phyloP scores from a whole-genome alignment of 2,329 filamentous ascomycete species.

The Phyllosticta citribraziliensis region DNA sequence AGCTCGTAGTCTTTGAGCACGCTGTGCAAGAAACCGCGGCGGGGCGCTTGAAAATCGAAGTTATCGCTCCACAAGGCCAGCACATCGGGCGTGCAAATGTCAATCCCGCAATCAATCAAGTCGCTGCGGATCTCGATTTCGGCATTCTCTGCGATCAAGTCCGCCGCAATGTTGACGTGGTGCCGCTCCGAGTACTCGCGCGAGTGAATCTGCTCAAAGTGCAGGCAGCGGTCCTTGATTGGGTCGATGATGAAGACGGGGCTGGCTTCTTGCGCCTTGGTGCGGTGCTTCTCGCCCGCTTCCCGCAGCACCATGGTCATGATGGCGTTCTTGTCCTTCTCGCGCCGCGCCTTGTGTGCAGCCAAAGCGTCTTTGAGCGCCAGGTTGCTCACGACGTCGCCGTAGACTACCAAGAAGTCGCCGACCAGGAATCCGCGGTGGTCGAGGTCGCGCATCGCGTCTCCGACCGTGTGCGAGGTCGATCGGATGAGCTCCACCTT shows the following conservation, averaged over 20 bases:
- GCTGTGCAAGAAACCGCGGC: slow-evolving; percentile 80
- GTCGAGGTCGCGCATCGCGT: slow-evolving; percentile 90
- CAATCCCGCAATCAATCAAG: slow-evolving; percentile 86
- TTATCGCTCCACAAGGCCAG: slow-evolving; percentile 93
- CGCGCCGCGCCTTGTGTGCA: slow-evolving; percentile 69
- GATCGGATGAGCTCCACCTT: slow-evolving; percentile 78
- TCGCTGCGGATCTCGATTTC: slow-evolving; percentile 81
- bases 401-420: slow-evolving; percentile 88
- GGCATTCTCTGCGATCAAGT: slow-evolving; percentile 60
- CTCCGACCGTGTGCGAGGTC: slow-evolving; percentile 76
- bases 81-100: slow-evolving; percentile 95
- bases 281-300: slow-evolving; percentile 63
- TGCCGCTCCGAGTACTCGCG: slow-evolving; percentile 47
- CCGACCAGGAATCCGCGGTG: slow-evolving; percentile 73
- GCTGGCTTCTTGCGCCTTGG: slow-evolving; percentile 63
- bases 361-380: slow-evolving; percentile 70
- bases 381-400: slow-evolving; percentile 84
- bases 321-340: slow-evolving; percentile 84
- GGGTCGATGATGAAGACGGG: slow-evolving; percentile 84
- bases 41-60: slow-evolving; percentile 88
- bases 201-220: slow-evolving; percentile 85
- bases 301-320: slow-evolving; percentile 92
- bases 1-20: slow-evolving; percentile 95
- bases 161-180: slow-evolving; percentile 64
- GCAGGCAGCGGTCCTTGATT: slow-evolving; percentile 68